Evolutionary conservation across 768 basidiomycete genomes (phyloP).

Genomic region (Auricularia cornea): DNA sequence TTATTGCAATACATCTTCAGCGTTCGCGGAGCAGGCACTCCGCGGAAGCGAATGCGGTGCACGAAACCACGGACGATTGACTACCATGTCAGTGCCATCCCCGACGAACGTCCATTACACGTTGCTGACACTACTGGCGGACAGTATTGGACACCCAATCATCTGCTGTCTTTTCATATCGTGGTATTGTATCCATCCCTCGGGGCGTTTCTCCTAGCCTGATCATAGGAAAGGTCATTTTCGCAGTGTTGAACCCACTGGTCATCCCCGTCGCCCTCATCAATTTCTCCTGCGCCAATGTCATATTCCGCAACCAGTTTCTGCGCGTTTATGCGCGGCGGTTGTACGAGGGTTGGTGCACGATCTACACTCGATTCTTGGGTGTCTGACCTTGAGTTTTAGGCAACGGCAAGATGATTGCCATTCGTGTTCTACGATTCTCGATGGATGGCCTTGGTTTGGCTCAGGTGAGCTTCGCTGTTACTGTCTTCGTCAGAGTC

Average conservation of each 20-base stretch:
- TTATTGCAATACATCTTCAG: constrained; percentile 10
- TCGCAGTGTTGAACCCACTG: constrained; percentile 27
- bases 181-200: constrained; percentile 1
- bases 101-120: background rate
- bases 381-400: background rate
- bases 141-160: constrained; percentile 19
- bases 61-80: constrained; percentile 15
- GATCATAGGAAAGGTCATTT: too few species aligned
- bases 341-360: constrained; percentile 6
- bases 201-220: too few species aligned
- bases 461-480: constrained; percentile 10
- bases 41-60: constrained; percentile 10
- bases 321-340: constrained; percentile 15
- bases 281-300: constrained; percentile 16
- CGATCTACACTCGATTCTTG: background rate
- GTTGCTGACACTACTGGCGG: background rate
- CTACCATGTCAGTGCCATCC: constrained; percentile 13
- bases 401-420: constrained; percentile 10
- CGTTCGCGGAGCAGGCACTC: constrained; percentile 8
- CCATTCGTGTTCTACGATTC: constrained; percentile 21
- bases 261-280: constrained; percentile 20
- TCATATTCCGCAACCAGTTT: constrained; percentile 20
- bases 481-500: background rate
- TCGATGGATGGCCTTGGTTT: constrained; percentile 27
- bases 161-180: constrained; percentile 20